Evolutionary conservation across 768 basidiomycete genomes (phyloP).

Genomic region (Crepidotus variabilis): DNA sequence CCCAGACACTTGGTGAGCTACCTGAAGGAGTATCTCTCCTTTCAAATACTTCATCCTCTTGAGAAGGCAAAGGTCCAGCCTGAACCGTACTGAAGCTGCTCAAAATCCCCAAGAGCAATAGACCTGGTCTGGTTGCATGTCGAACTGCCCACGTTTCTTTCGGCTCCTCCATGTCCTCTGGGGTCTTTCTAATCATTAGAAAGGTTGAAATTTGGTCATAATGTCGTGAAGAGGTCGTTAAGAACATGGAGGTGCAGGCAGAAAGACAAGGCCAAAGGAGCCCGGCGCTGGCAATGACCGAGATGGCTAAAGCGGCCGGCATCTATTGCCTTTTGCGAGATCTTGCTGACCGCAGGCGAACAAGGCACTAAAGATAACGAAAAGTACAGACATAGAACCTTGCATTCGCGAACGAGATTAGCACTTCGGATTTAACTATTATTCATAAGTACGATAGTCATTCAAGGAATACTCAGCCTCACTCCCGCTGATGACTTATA

Average conservation of each 20-base stretch:
- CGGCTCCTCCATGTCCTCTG: not conserved
- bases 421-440: no score
- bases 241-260: slow-evolving; percentile 3
- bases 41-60: not conserved
- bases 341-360: no score
- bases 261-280: slow-evolving; percentile 6
- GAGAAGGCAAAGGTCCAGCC: slow-evolving; percentile 4
- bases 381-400: no score
- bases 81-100: not conserved
- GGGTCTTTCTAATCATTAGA: not conserved
- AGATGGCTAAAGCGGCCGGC: not conserved
- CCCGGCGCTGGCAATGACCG: not conserved
- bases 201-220: slow-evolving; percentile 13
- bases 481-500: no score
- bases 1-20: slow-evolving; percentile 14
- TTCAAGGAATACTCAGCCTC: no score
- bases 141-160: not conserved
- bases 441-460: no score
- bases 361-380: no score
- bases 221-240: slow-evolving; percentile 18
- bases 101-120: not conserved
- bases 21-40: slow-evolving; percentile 3
- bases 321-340: not conserved
- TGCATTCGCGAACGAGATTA: no score
- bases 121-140: not conserved